phyloP scores from a whole-genome alignment of 176 grass and related monocot genomes.

The Raddia guianensis region DNA sequence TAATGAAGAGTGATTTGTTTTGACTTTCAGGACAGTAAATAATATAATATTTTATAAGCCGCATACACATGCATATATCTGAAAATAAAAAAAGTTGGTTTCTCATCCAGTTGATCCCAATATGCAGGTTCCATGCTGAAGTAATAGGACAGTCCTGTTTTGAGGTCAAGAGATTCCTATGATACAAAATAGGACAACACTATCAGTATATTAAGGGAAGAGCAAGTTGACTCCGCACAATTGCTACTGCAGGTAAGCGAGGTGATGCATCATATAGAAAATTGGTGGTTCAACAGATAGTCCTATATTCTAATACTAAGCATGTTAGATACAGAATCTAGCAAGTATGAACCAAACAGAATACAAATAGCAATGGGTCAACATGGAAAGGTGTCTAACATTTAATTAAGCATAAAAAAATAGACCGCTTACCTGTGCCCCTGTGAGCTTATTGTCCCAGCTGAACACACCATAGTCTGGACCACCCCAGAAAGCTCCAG shows the following conservation, averaged over 20 bases:
- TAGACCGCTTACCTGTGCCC: constrained; percentile 68
- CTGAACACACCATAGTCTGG: constrained; percentile 88
- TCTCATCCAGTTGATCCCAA: constrained; percentile 4
- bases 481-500: constrained; percentile 73
- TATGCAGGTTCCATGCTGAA: constrained; percentile 11
- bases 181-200: not conserved
- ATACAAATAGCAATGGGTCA: constrained; percentile 13
- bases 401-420: not conserved
- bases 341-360: constrained; percentile 35
- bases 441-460: constrained; percentile 96
- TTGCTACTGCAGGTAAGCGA: constrained; percentile 28
- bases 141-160: not conserved
- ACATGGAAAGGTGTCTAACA: constrained; percentile 24
- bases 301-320: constrained; percentile 1
- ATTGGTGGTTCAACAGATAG: not conserved
- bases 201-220: constrained; percentile 2
- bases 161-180: not conserved
- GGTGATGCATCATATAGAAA: constrained; percentile 20
- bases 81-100: not conserved
- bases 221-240: constrained; percentile 34
- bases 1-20: constrained; percentile 13
- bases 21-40: not conserved
- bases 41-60: not conserved
- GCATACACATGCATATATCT: not conserved
- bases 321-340: constrained; percentile 15